phyloP scores from a whole-genome alignment of 2,329 filamentous ascomycete genomes.

The Aspergillus quadrilineatus region DNA sequence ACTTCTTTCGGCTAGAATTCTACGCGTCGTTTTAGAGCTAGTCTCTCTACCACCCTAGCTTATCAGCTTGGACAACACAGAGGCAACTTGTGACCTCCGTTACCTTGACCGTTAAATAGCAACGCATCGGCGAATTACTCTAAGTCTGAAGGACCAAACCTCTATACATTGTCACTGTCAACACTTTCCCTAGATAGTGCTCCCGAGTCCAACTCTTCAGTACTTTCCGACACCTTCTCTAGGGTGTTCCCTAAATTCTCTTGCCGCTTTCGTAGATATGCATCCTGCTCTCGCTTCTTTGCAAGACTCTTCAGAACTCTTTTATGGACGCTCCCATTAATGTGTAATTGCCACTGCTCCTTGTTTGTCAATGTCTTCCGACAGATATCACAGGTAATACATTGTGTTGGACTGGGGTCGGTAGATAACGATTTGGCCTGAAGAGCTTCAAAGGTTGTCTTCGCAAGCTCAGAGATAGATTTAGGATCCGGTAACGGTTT shows the following conservation, averaged over 20 bases:
- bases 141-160: not conserved
- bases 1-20: too few relatives aligned
- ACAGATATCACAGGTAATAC: conserved; percentile 67
- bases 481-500: conserved; percentile 54
- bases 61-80: not conserved
- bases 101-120: not conserved
- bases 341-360: conserved; percentile 59
- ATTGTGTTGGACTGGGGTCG: conserved; percentile 50
- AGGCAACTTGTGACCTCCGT: not conserved
- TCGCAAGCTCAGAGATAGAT: conserved; percentile 59
- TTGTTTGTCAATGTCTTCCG: conserved; percentile 55
- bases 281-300: conserved; percentile 31
- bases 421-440: conserved; percentile 47
- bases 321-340: conserved; percentile 58
- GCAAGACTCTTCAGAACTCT: conserved; percentile 51
- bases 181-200: not conserved
- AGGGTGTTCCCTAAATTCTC: conserved; percentile 2
- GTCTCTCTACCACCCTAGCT: not conserved
- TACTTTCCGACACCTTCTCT: conserved; percentile 3
- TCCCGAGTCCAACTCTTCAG: conserved; percentile 8
- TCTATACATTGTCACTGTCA: conserved; percentile 3
- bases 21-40: too few relatives aligned
- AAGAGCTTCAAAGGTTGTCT: conserved; percentile 58
- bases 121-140: not conserved
- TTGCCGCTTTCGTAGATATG: conserved; percentile 32